Conservation (phyloP, 228 moss, liverwort and hornwort genomes). For the Sphagnum magellanicum region DNA sequence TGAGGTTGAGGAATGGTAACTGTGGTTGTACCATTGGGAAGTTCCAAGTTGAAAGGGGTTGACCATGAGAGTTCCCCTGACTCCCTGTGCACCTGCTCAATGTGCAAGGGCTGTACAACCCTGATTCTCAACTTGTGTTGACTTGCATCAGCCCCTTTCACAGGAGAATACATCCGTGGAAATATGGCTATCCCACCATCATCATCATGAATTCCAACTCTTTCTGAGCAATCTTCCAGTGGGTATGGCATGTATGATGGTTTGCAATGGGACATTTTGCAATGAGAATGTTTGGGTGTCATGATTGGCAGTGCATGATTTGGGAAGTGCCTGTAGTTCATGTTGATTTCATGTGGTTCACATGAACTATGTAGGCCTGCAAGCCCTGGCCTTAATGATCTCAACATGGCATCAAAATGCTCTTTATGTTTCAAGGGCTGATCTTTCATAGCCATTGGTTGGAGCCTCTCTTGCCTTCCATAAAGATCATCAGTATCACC, state of each 20-base stretch:
- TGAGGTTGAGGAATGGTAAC: slow-evolving; percentile 70
- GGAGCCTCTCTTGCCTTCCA: slow-evolving; percentile 57
- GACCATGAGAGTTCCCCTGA: slow-evolving; percentile 72
- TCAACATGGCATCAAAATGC: slow-evolving; percentile 15
- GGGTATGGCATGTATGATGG: slow-evolving; percentile 5
- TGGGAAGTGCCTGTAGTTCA: slow-evolving; percentile 30
- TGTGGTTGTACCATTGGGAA: slow-evolving; percentile 65
- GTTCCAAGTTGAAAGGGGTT: slow-evolving; percentile 73
- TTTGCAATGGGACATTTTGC: not conserved
- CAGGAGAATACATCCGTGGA: slow-evolving; percentile 60
- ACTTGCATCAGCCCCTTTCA: slow-evolving; percentile 82
- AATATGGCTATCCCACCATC: slow-evolving; percentile 13
- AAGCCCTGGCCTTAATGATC: slow-evolving; percentile 27
- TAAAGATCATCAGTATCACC: slow-evolving; percentile 79
- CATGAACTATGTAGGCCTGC: slow-evolving; percentile 24
- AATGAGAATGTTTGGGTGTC: slow-evolving; percentile 7
- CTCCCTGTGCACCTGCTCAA: slow-evolving; percentile 27
- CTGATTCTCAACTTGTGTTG: slow-evolving; percentile 72
- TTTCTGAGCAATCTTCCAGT: slow-evolving; percentile 11
- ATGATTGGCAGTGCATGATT: slow-evolving; percentile 27
- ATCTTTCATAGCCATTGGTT: slow-evolving; percentile 20
- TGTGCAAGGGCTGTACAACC: slow-evolving; percentile 37
- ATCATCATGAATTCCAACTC: slow-evolving; percentile 15
- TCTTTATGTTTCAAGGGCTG: slow-evolving; percentile 2
- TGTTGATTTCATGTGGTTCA: slow-evolving; percentile 25